Evolutionary conservation across 371 early-diverging fungal genomes (phyloP).

Genomic region (Racocetra persica): DNA sequence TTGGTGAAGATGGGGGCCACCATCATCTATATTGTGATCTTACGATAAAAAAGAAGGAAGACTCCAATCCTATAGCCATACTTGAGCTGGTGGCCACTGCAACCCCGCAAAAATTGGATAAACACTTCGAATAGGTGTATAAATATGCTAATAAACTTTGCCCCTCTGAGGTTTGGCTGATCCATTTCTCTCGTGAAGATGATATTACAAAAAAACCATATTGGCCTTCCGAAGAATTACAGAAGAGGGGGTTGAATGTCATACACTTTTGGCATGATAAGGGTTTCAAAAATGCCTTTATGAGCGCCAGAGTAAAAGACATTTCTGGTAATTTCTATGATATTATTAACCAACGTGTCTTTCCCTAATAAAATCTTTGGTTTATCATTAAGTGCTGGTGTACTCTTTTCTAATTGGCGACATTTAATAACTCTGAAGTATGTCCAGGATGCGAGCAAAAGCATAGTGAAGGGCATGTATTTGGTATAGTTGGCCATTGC

Average conservation of each 20-base stretch:
- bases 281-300: slow-evolving; percentile 16
- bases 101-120: background rate
- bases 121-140: slow-evolving; percentile 37
- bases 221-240: slow-evolving; percentile 24
- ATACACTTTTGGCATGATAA: slow-evolving; percentile 31
- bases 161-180: slow-evolving; percentile 33
- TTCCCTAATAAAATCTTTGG: background rate
- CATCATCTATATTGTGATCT: slow-evolving; percentile 22
- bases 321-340: background rate
- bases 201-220: slow-evolving; percentile 6
- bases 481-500: no score
- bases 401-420: slow-evolving; percentile 9
- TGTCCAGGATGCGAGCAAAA: no score
- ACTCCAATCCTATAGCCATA: slow-evolving; percentile 1
- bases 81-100: slow-evolving; percentile 37
- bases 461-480: no score
- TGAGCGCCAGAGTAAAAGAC: background rate
- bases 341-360: slow-evolving; percentile 3
- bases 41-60: slow-evolving; percentile 20
- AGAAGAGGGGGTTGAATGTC: slow-evolving; percentile 21
- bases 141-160: slow-evolving; percentile 24
- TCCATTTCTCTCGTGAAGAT: slow-evolving; percentile 41
- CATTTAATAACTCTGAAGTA: background rate
- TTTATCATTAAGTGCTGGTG: slow-evolving; percentile 9
- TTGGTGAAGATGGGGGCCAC: background rate